These are phyloP conservation scores for Paramarasmius palmivorus DNA, from an alignment of 1,284 basidiomycete genomes.

Conservation along the genomic window DNA sequence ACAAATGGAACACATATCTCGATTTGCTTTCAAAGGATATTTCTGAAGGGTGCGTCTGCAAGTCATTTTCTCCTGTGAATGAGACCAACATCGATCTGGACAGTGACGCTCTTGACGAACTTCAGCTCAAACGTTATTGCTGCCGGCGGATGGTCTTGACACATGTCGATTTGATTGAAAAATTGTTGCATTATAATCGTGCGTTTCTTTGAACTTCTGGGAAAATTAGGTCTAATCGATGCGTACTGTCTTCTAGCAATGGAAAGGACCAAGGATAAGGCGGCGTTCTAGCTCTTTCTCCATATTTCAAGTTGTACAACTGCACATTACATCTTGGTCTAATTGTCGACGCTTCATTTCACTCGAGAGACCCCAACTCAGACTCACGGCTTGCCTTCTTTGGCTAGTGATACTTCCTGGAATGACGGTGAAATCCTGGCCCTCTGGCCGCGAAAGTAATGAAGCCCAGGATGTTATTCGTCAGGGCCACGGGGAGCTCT, in stretches of 20 bases:
- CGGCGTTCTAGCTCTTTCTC: too few relatives aligned
- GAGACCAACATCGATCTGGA: conserved; percentile 12
- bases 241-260: conserved; percentile 17
- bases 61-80: conserved; percentile 1
- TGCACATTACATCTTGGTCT: too few relatives aligned
- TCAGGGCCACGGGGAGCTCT: too few relatives aligned
- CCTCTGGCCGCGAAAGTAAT: too few relatives aligned
- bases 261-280: conserved; percentile 23
- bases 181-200: conserved; percentile 96
- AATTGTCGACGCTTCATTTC: too few relatives aligned
- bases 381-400: too few relatives aligned
- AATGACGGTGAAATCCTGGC: too few relatives aligned
- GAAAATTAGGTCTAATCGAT: neutral
- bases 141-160: conserved; percentile 97
- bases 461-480: too few relatives aligned
- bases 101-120: conserved; percentile 90
- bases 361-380: too few relatives aligned
- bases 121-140: conserved; percentile 93
- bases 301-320: too few relatives aligned
- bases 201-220: conserved; percentile 34
- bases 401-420: too few relatives aligned
- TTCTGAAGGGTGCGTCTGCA: conserved; percentile 78
- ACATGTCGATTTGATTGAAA: conserved; percentile 96
- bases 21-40: conserved; percentile 76
- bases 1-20: conserved; percentile 89